Evolutionary conservation across 169 alveolate species (phyloP).

Genomic region (Cyclospora cayetanensis): DNA sequence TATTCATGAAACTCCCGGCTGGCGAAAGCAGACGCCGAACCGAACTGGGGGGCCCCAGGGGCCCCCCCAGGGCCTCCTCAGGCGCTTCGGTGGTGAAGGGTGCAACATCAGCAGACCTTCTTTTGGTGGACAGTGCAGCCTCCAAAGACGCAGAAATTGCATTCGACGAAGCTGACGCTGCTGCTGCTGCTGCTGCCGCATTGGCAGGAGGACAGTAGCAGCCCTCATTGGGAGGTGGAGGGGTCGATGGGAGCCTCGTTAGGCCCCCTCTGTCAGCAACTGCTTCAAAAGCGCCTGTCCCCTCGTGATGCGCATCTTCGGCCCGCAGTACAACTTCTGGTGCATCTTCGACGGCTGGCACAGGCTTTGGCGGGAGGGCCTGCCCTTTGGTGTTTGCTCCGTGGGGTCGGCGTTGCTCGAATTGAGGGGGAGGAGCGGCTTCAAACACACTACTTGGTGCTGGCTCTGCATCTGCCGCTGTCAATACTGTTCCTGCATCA

Average conservation of each 20-base stretch:
- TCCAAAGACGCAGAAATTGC: too few relatives aligned
- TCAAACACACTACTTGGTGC: conserved; percentile 45
- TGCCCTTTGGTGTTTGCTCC: too few relatives aligned
- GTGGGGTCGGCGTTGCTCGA: conserved; percentile 2
- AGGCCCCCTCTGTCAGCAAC: neutral
- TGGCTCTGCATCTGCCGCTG: neutral
- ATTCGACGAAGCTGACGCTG: neutral
- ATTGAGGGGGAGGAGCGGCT: conserved; percentile 18
- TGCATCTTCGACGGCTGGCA: neutral
- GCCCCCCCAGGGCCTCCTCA: conserved; percentile 13
- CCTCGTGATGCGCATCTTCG: neutral
- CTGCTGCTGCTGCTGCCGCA: conserved; percentile 31
- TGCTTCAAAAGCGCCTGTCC: too few relatives aligned
- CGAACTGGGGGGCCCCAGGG: conserved; percentile 10
- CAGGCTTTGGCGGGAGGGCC: too few relatives aligned
- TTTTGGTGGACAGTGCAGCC: neutral
- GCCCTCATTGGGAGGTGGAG: neutral
- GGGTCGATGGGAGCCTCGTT: neutral
- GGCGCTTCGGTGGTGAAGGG: too few relatives aligned
- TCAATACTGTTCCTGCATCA: neutral
- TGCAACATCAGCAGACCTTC: too few relatives aligned
- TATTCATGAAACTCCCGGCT: conserved; percentile 11
- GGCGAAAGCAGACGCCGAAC: conserved; percentile 17
- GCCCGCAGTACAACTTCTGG: neutral
- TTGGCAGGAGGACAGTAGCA: neutral